Evolutionary conservation across 176 grass and related monocot species (phyloP).

Genomic region (Triticum urartu): DNA sequence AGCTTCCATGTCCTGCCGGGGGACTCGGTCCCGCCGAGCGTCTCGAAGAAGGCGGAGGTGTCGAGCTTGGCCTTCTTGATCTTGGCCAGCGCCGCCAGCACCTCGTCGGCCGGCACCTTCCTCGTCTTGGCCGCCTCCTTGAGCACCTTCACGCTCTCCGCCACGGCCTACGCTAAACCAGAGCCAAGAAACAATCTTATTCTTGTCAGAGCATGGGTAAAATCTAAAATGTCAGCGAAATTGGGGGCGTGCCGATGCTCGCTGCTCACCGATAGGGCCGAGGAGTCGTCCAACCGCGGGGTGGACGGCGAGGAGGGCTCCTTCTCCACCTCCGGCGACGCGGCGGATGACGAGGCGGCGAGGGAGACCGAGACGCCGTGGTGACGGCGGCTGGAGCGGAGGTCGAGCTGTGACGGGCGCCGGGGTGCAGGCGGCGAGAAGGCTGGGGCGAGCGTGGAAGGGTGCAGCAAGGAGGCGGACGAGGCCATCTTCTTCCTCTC

Average conservation of each 20-base stretch:
- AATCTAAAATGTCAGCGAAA: background rate
- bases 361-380: constrained; percentile 19
- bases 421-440: background rate
- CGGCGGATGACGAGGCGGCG: constrained; percentile 24
- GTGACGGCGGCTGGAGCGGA: background rate
- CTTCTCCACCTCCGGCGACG: constrained; percentile 37
- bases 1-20: constrained; percentile 99
- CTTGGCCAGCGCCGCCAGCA: constrained; percentile 56
- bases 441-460: constrained; percentile 12
- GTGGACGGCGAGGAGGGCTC: constrained; percentile 4
- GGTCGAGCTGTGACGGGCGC: background rate
- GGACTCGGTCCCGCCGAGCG: constrained; percentile 75
- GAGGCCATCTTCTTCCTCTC: background rate
- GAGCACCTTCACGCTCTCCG: constrained; percentile 69
- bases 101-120: constrained; percentile 55
- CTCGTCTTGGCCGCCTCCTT: constrained; percentile 86
- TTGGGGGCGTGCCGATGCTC: background rate
- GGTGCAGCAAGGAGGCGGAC: constrained; percentile 13
- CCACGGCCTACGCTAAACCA: constrained; percentile 52
- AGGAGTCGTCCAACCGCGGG: background rate
- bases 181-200: background rate
- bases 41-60: constrained; percentile 65
- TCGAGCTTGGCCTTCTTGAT: constrained; percentile 85
- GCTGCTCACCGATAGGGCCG: constrained; percentile 28
- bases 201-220: background rate